These are phyloP conservation scores for Amphibolis antarctica DNA, from an alignment of 106 monocot genomes.

Conservation along the genomic window DNA sequence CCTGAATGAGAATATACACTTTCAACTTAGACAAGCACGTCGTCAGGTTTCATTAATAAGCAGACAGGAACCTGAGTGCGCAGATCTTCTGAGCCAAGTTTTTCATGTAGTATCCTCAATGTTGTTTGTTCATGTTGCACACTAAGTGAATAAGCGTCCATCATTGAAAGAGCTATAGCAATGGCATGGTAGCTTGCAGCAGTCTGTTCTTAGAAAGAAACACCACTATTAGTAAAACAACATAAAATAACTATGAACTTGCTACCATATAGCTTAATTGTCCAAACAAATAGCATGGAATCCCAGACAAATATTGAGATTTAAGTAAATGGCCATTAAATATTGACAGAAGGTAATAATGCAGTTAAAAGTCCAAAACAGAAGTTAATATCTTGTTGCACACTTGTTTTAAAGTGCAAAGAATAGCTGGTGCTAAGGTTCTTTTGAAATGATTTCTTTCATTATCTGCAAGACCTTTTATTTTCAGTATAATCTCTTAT, in stretches of 20 bases:
- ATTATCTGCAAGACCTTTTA: too few species aligned
- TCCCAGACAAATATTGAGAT: too few species aligned
- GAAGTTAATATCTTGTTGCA: too few species aligned
- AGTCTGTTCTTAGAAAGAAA: slow-evolving; percentile 33
- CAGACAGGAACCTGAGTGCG: slow-evolving; percentile 57
- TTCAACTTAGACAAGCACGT: background rate
- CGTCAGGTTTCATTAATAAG: background rate
- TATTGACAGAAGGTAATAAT: too few species aligned
- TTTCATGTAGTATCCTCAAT: slow-evolving; percentile 69
- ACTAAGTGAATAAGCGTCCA: slow-evolving; percentile 87
- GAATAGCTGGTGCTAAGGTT: too few species aligned
- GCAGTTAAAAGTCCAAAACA: too few species aligned
- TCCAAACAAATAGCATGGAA: background rate
- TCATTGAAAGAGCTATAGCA: slow-evolving; percentile 94
- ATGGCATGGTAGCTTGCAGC: slow-evolving; percentile 98
- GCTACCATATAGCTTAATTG: background rate
- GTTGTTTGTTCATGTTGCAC: slow-evolving; percentile 92
- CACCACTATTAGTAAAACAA: background rate
- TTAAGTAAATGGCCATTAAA: too few species aligned
- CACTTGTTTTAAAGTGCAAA: too few species aligned
- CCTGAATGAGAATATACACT: slow-evolving; percentile 27
- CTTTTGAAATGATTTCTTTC: too few species aligned
- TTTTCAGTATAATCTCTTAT: too few species aligned
- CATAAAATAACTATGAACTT: background rate
- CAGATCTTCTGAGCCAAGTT: slow-evolving; percentile 78